Percentiles rank a stretch among this genome's conserved stretches.
Evolutionary conservation across 192 early-diverging fungal species (phyloP).

Genomic region (Coemansia sp.): DNA sequence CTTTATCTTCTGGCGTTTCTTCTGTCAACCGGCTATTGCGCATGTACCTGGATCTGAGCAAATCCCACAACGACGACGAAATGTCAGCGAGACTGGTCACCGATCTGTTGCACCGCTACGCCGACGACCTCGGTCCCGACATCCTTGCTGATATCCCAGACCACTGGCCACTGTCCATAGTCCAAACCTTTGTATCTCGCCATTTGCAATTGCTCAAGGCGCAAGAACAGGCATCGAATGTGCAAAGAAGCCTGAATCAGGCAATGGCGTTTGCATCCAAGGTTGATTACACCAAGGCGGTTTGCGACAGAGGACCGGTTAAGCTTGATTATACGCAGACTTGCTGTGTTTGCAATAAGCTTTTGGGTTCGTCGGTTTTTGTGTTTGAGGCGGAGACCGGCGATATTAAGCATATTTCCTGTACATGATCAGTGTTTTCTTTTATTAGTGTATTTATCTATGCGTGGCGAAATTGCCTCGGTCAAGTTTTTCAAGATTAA

Average conservation of each 20-base stretch:
- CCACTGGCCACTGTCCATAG: slow-evolving; percentile 33
- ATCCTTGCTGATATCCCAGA: slow-evolving; percentile 29
- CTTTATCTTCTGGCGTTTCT: not conserved
- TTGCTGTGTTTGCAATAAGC: slow-evolving; percentile 44
- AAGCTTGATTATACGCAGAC: slow-evolving; percentile 42
- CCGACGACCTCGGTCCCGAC: not conserved
- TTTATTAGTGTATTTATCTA: too few species aligned
- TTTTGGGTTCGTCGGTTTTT: slow-evolving; percentile 51
- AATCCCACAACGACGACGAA: slow-evolving; percentile 23
- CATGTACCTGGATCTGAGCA: slow-evolving; percentile 21
- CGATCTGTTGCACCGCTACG: slow-evolving; percentile 19
- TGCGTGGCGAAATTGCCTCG: too few species aligned
- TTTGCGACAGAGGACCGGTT: slow-evolving; percentile 9
- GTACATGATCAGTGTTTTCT: slow-evolving; percentile 7
- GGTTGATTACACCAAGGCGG: not conserved
- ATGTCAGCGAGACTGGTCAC: slow-evolving; percentile 35
- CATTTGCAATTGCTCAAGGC: slow-evolving; percentile 12
- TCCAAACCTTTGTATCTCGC: slow-evolving; percentile 32
- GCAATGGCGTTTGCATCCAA: slow-evolving; percentile 7
- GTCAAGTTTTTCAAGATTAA: too few species aligned
- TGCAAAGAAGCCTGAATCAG: slow-evolving; percentile 20
- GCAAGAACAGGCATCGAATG: not conserved
- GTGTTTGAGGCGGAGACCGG: slow-evolving; percentile 19
- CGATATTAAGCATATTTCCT: slow-evolving; percentile 40
- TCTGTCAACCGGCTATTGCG: slow-evolving; percentile 21